A percentile compares a stretch with the other conserved stretches of the same genome.
phyloP scores from a whole-genome alignment of 768 basidiomycete species.

The Megacollybia marginata region DNA sequence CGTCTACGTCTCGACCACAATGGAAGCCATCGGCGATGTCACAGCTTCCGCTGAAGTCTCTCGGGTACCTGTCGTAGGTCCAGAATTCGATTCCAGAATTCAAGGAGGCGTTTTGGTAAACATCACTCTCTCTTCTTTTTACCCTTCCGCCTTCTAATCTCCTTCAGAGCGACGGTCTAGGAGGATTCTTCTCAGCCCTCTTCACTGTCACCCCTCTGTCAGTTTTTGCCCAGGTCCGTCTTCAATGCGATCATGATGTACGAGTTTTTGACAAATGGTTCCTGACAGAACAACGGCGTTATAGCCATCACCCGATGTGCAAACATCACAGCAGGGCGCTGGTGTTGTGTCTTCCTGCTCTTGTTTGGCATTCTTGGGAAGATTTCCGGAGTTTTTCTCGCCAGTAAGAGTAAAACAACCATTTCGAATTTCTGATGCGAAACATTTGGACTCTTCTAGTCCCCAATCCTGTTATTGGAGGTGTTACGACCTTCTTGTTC shows the following conservation, averaged over 20 bases:
- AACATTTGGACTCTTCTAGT: conserved; percentile 24
- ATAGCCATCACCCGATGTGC: conserved; percentile 83
- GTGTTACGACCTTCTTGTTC: conserved; percentile 84
- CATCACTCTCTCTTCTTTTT: conserved; percentile 7
- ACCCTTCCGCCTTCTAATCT: conserved; percentile 35
- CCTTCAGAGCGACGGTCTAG: conserved; percentile 67
- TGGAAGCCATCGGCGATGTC: conserved; percentile 85
- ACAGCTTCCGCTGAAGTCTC: conserved; percentile 82
- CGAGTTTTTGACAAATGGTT: not conserved
- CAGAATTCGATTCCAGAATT: conserved; percentile 73
- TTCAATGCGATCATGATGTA: too few species aligned
- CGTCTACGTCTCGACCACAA: conserved; percentile 54
- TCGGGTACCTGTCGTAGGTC: conserved; percentile 61
- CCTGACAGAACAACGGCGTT: conserved; percentile 62
- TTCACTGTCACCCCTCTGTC: conserved; percentile 80
- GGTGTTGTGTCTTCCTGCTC: conserved; percentile 76
- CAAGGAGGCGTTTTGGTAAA: conserved; percentile 80
- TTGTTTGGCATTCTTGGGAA: conserved; percentile 78
- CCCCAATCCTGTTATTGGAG: conserved; percentile 75
- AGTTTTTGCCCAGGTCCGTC: conserved; percentile 57
- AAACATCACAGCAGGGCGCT: conserved; percentile 71
- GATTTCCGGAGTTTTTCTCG: conserved; percentile 74
- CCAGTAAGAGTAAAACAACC: conserved; percentile 27
- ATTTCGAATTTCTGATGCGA: too few species aligned
- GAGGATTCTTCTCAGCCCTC: conserved; percentile 71